Base-by-base conservation (phyloP, 306 rosid species). In the Oemleria cerasiformis region DNA sequence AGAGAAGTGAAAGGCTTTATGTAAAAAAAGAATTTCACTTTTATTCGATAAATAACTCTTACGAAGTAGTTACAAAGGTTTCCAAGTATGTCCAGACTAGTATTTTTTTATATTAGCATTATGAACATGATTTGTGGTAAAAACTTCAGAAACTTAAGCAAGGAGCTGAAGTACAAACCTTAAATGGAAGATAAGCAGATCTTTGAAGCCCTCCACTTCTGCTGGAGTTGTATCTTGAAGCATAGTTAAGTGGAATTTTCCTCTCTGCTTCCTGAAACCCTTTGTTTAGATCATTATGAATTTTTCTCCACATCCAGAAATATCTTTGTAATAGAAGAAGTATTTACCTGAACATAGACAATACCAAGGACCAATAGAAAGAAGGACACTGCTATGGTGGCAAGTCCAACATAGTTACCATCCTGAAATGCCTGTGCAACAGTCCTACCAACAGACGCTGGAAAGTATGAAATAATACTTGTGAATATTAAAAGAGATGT, bases 401-500 rank as follows among this genome's bases (percentile, higher is more conserved):
- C 88, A 42, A 93, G 96, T 81, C 97, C 98, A 62, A 76, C 58
- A 43, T 93, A 93, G 80, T 93, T 93, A 50, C 94, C 97, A 79
- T 93, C 98, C 71, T 81, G 88, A 36, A 87, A 85, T 47, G 91
- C 98, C 61, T 93, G 86, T 30, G 84, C 83, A 69, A 81, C 51
- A 51, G 96, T 88, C 77, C 97, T 85, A 75, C 98, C 97, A 74
- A 93, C 86, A n/a, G 98, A 93, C 70, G 97, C 97, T 41, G 97
- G 97, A 83, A 93, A 86, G 85, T 93, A 93, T 78, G 98, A 93
- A 77, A 93, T 93, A 76, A 90, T 93, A 84, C 92, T 93, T 41
- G 97, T 93, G 89, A 93, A 93, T 68, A 93, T 93, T 82, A 93
- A 84, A 75, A 93, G 98, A 41, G 98, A 93, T 44, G 98, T 93